These are phyloP conservation scores for Setaria viridis DNA, from an alignment of 202 grass and related monocot genomes.

Conservation along the genomic window DNA sequence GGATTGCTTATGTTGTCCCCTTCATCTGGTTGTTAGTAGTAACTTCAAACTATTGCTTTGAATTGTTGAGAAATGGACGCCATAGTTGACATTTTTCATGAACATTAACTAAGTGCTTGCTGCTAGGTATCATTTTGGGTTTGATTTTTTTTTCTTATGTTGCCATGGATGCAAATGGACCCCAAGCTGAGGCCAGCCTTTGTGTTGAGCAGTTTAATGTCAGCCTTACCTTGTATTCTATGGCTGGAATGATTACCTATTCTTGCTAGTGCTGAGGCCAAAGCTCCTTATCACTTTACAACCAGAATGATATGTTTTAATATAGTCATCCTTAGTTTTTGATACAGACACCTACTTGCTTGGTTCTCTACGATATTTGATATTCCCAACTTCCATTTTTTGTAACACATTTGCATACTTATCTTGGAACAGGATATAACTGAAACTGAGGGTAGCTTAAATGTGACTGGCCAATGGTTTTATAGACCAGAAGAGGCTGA, in stretches of 20 bases:
- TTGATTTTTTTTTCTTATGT: background rate
- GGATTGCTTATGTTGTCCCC: background rate
- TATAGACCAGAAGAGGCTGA: conserved; percentile 98
- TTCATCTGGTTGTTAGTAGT: background rate
- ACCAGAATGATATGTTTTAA: background rate
- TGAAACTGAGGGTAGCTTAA: conserved; percentile 68
- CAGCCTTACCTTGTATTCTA: conserved; percentile 1
- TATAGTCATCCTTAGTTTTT: conserved; percentile 24
- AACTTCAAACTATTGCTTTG: conserved; percentile 21
- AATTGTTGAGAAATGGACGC: conserved; percentile 18
- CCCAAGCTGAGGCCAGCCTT: conserved; percentile 20
- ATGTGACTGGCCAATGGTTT: conserved; percentile 95
- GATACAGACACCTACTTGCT: background rate
- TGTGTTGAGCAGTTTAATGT: conserved; percentile 25
- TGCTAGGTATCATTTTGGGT: conserved; percentile 6
- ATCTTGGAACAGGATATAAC: conserved; percentile 74
- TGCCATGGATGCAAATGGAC: conserved; percentile 29
- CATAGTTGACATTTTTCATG: background rate
- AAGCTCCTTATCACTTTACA: conserved; percentile 26
- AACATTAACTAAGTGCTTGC: background rate
- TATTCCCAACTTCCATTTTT: background rate
- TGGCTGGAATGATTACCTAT: conserved; percentile 15
- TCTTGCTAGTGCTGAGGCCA: conserved; percentile 6
- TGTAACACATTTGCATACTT: conserved; percentile 31
- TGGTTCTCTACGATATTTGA: conserved; percentile 10